Percentiles rank a stretch among this genome's conserved stretches.
Evolutionary conservation across 1,139 yeast species (phyloP).

Genomic region (Insectozyma bohioensis): DNA sequence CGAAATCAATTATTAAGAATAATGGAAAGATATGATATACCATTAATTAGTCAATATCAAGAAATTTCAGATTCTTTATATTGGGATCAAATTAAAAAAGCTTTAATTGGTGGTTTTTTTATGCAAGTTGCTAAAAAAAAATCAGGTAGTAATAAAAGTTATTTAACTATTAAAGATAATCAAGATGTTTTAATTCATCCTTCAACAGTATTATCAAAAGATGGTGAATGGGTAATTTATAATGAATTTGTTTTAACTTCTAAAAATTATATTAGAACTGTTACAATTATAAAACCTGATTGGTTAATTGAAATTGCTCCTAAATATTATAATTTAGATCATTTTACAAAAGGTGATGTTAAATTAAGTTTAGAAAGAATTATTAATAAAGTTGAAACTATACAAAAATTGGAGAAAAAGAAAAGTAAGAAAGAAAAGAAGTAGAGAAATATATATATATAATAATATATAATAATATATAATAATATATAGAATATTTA

Average conservation of each 20-base stretch:
- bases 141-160: slow-evolving; percentile 69
- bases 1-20: slow-evolving; percentile 78
- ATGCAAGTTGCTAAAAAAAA: slow-evolving; percentile 96
- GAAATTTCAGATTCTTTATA: slow-evolving; percentile 61
- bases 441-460: background rate
- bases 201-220: slow-evolving; percentile 80
- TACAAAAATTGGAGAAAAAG: slow-evolving; percentile 34
- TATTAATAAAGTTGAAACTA: slow-evolving; percentile 47
- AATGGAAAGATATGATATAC: slow-evolving; percentile 80
- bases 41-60: slow-evolving; percentile 66
- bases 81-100: slow-evolving; percentile 85
- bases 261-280: slow-evolving; percentile 91
- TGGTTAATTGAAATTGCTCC: slow-evolving; percentile 91
- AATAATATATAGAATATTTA: no score
- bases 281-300: slow-evolving; percentile 87
- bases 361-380: slow-evolving; percentile 75
- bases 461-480: no score
- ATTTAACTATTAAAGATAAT: slow-evolving; percentile 88
- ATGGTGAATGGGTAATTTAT: slow-evolving; percentile 90
- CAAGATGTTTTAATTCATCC: slow-evolving; percentile 96
- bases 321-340: slow-evolving; percentile 71
- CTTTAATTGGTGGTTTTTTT: slow-evolving; percentile 90
- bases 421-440: slow-evolving; percentile 16
- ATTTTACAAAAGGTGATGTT: slow-evolving; percentile 82
- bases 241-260: slow-evolving; percentile 94